These are phyloP conservation scores for Mycotypha africana DNA, from an alignment of 371 early-diverging fungal species.

Conservation along the genomic window DNA sequence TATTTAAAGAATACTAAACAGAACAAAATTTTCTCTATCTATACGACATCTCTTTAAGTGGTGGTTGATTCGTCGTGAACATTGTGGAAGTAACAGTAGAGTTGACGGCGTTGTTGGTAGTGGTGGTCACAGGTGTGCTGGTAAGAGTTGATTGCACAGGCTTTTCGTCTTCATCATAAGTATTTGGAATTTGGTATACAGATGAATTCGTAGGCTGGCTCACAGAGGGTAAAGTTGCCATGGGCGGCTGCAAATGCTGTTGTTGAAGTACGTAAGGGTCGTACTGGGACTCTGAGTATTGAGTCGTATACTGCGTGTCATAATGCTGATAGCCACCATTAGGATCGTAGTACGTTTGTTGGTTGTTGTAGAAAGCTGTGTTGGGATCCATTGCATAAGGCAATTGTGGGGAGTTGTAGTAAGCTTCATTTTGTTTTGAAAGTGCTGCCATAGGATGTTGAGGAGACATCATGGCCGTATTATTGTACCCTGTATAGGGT, in stretches of 20 bases:
- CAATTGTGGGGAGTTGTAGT: slow-evolving; percentile 12
- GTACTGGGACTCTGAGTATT: too few relatives aligned
- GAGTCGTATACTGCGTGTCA: slow-evolving; percentile 4
- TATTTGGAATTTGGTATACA: slow-evolving; percentile 13
- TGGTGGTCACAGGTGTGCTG: too few relatives aligned
- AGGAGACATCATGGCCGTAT: slow-evolving; percentile 3
- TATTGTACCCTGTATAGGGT: slow-evolving; percentile 1
- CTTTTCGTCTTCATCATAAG: slow-evolving; percentile 10
- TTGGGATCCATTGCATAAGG: slow-evolving; percentile 7
- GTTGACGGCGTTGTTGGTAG: too few relatives aligned
- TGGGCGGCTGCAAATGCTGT: slow-evolving; percentile 1
- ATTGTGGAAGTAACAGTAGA: too few relatives aligned
- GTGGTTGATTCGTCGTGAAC: too few relatives aligned
- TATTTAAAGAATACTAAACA: too few relatives aligned
- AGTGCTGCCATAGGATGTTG: slow-evolving; percentile 7
- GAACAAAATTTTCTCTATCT: too few relatives aligned
- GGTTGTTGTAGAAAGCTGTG: slow-evolving; percentile 1
- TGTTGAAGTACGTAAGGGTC: slow-evolving; percentile 7
- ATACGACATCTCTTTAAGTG: too few relatives aligned
- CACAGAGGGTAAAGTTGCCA: not conserved
- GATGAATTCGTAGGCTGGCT: slow-evolving; percentile 2
- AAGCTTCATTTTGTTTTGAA: slow-evolving; percentile 11
- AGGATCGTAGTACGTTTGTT: slow-evolving; percentile 11
- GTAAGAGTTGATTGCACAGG: too few relatives aligned
- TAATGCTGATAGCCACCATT: slow-evolving; percentile 3